Evolutionary conservation across 306 rosid species (phyloP).

Genomic region (Prunus armeniaca): DNA sequence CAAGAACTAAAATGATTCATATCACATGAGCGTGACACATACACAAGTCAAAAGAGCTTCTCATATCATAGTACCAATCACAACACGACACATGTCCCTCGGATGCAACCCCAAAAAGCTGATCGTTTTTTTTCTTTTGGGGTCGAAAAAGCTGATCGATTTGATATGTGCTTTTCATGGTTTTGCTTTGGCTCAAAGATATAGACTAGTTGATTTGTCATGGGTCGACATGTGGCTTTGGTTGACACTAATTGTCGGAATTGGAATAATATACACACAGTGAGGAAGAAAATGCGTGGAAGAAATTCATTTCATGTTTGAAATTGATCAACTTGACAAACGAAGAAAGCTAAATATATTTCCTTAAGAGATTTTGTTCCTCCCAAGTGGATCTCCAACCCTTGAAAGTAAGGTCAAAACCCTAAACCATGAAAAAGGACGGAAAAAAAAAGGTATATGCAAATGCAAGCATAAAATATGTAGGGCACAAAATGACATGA

Average conservation of each 20-base stretch:
- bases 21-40: neutral
- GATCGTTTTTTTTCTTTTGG: too few species aligned
- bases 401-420: neutral
- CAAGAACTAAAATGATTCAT: neutral
- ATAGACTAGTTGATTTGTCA: neutral
- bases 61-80: neutral
- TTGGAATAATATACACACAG: conserved; percentile 5
- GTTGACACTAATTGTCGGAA: conserved; percentile 18
- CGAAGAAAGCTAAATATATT: conserved; percentile 1
- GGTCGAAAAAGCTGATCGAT: neutral
- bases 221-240: conserved; percentile 16
- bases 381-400: neutral
- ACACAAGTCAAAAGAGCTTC: conserved; percentile 6
- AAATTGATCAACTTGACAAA: neutral
- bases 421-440: neutral
- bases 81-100: neutral
- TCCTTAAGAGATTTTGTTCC: neutral
- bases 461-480: neutral
- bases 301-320: neutral
- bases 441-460: neutral
- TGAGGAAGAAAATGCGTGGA: neutral
- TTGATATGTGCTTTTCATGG: neutral
- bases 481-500: conserved; percentile 5
- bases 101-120: neutral
- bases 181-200: neutral